These are phyloP conservation scores for Globisporangium middletonii DNA, from an alignment of 352 stramenopile genomes.

Conservation along the genomic window DNA sequence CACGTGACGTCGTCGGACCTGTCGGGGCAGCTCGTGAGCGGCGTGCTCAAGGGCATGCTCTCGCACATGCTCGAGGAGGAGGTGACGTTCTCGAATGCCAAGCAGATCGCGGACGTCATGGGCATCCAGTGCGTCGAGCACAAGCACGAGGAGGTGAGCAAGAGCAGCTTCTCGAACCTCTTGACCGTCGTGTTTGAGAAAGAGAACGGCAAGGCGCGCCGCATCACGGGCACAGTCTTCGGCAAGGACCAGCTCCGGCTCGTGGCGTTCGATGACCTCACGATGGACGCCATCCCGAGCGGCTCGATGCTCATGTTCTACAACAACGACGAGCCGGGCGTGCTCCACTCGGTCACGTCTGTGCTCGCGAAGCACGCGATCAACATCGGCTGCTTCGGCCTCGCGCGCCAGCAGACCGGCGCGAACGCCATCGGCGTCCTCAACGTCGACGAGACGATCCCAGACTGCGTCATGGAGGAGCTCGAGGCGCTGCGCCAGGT, in stretches of 20 bases:
- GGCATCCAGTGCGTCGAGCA: slow-evolving; percentile 88
- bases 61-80: slow-evolving; percentile 89
- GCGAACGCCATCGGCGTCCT: slow-evolving; percentile 80
- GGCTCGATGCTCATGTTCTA: slow-evolving; percentile 91
- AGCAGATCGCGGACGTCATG: slow-evolving; percentile 81
- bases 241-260: slow-evolving; percentile 83
- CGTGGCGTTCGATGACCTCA: slow-evolving; percentile 84
- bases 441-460: slow-evolving; percentile 87
- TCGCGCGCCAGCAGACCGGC: slow-evolving; percentile 67
- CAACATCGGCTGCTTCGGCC: slow-evolving; percentile 93
- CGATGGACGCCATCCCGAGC: slow-evolving; percentile 81
- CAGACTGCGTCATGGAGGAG: slow-evolving; percentile 78
- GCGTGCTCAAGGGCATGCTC: slow-evolving; percentile 88
- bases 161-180: slow-evolving; percentile 84
- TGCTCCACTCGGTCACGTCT: slow-evolving; percentile 92
- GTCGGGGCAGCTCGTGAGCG: slow-evolving; percentile 77
- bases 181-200: slow-evolving; percentile 91
- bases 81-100: slow-evolving; percentile 88
- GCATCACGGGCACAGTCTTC: slow-evolving; percentile 89
- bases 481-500: slow-evolving; percentile 68
- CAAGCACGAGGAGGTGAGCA: slow-evolving; percentile 75
- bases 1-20: slow-evolving; percentile 79
- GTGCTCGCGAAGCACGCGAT: slow-evolving; percentile 88
- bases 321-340: slow-evolving; percentile 93
- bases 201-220: slow-evolving; percentile 50